Base-by-base conservation (phyloP, 192 early-diverging fungal genomes). In the Podochytrium sp. region DNA sequence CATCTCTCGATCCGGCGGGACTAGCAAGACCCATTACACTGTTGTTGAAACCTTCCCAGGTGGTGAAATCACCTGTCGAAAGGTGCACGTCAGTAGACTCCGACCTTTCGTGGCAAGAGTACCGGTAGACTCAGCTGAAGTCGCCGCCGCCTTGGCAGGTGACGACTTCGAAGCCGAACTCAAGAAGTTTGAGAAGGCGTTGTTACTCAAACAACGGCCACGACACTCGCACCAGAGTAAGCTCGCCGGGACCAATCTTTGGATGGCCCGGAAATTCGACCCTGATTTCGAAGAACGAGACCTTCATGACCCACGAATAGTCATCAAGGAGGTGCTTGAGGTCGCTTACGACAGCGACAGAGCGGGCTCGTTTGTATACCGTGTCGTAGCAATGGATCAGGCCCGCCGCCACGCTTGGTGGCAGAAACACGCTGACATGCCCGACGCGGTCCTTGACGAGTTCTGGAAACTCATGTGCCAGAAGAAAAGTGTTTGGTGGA, bases 21-120 rank as follows among this genome's bases (percentile, higher is more conserved):
- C 10, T 32, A 20, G 16, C 12, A 27, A 25, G 27, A 27, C 55
- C 27, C 27, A 14, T n/a, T 57, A 20, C 25, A 57, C 18, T 20
- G 55, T 57, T 10, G 55, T 57, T 10, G 55, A 57, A 57, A 57
- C 55, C 27, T 57, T 57, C 27, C 55, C 55, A 27, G 55, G 55
- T 10, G 55, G 55, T n/a, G 55, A n/a, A n/a, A 27, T 57, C 0
- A 25, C 25, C 14, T 25, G 12, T 14, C 55, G 55, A 20, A 25
- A 57, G 14, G 55, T 27, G 27, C 55, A 57, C 27, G 55, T 57
- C 16, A 57, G 55, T 57, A 57, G 56, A 27, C 27, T 58, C 12
- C 12, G 56, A 58, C 56, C 56, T 14, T 58, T 20, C 27, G 32
- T 32, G 7, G 12, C n/a, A 18, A n/a, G 56, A n/a, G 25, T 18